These are phyloP conservation scores for Alternaria gansuensis DNA, from an alignment of 2,329 filamentous ascomycete species.

Conservation along the genomic window DNA sequence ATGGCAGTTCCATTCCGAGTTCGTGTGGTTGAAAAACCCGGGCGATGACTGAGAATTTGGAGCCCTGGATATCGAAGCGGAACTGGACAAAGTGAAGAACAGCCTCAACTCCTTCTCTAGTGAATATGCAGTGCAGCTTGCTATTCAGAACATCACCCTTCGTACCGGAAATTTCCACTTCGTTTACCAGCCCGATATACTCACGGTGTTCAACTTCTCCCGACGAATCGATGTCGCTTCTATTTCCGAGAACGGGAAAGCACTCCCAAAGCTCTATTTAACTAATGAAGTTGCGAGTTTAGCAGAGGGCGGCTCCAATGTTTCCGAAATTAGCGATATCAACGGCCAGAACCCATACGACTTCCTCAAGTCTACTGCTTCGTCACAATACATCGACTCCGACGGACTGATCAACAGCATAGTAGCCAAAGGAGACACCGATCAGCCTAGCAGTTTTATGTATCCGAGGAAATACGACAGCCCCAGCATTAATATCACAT, in stretches of 20 bases:
- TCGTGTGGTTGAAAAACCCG: conserved; percentile 48
- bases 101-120: conserved; percentile 42
- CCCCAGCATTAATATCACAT: conserved; percentile 38
- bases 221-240: conserved; percentile 34
- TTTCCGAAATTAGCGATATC: conserved; percentile 42
- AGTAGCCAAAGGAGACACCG: conserved; percentile 37
- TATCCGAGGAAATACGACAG: conserved; percentile 33
- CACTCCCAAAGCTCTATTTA: conserved; percentile 47
- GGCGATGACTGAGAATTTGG: conserved; percentile 47
- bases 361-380: conserved; percentile 33
- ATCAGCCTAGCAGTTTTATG: conserved; percentile 29
- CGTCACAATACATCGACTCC: conserved; percentile 34
- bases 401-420: conserved; percentile 38
- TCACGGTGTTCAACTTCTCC: conserved; percentile 35
- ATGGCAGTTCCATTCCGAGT: conserved; percentile 50
- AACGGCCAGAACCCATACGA: conserved; percentile 39
- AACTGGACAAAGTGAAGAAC: conserved; percentile 46
- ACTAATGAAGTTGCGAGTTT: conserved; percentile 31
- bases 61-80: conserved; percentile 45
- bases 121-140: conserved; percentile 53
- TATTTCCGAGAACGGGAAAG: conserved; percentile 46
- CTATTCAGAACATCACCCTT: conserved; percentile 38
- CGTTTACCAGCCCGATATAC: conserved; percentile 41
- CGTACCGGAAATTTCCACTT: conserved; percentile 41
- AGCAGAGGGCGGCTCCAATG: conserved; percentile 20